phyloP scores from a whole-genome alignment of 306 rosid genomes.

The Cicer bijugum region DNA sequence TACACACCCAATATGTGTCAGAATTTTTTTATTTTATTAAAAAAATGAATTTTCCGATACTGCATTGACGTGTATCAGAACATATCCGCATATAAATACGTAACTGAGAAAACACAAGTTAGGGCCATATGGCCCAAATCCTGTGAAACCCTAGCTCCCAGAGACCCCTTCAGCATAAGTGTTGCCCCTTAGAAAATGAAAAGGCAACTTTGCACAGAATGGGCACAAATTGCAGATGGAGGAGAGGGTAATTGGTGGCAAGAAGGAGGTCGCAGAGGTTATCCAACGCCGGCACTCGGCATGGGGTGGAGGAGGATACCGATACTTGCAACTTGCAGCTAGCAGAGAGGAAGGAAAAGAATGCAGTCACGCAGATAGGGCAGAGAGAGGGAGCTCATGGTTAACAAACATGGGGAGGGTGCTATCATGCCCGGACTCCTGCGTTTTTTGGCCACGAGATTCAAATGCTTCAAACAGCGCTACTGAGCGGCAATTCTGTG shows the following conservation, averaged over 20 bases:
- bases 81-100: too few relatives aligned
- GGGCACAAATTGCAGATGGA: not conserved
- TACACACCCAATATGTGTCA: too few relatives aligned
- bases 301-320: not conserved
- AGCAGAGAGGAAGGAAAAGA: not conserved
- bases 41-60: too few relatives aligned
- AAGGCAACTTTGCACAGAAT: not conserved
- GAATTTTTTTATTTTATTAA: too few relatives aligned
- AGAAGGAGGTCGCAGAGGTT: not conserved
- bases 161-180: not conserved
- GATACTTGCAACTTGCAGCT: conserved; percentile 1
- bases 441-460: not conserved
- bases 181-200: not conserved
- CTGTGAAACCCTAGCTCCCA: too few relatives aligned
- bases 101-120: too few relatives aligned
- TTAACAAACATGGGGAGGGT: not conserved
- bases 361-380: not conserved
- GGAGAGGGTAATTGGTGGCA: not conserved
- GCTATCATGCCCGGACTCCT: not conserved
- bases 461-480: not conserved
- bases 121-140: too few relatives aligned
- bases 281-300: not conserved
- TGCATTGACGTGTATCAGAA: too few relatives aligned
- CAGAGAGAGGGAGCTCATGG: not conserved
- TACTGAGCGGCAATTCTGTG: not conserved